Conservation (phyloP, 2,329 filamentous ascomycete genomes). For the Clonostachys rosea region DNA sequence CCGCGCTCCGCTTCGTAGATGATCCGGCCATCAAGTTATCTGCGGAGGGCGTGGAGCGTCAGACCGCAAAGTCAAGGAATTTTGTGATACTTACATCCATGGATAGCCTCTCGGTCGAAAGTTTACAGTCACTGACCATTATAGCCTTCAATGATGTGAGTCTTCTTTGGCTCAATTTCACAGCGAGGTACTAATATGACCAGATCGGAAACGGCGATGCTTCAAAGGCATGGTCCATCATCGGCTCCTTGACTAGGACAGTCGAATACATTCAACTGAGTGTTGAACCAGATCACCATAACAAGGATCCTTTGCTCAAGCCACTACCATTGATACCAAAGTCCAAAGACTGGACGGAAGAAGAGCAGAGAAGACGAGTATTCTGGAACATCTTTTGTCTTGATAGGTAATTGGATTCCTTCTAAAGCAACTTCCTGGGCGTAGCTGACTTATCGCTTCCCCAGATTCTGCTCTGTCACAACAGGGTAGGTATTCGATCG, state of each 20-base stretch:
- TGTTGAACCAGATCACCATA: constrained; percentile 11
- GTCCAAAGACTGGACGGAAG: constrained; percentile 20
- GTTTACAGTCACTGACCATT: constrained; percentile 27
- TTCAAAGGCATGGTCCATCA: constrained; percentile 17
- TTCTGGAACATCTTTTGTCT: constrained; percentile 25
- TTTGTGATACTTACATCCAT: constrained; percentile 21
- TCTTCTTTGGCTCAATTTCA: background rate
- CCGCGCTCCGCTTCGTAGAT: constrained; percentile 16
- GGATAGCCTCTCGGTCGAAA: constrained; percentile 26
- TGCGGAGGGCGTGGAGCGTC: constrained; percentile 9
- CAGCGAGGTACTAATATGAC: background rate
- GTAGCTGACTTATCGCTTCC: background rate
- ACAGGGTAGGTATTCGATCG: constrained; percentile 8
- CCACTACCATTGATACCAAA: constrained; percentile 18
- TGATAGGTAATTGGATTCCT: constrained; percentile 12
- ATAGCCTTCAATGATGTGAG: constrained; percentile 28
- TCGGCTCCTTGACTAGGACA: constrained; percentile 19
- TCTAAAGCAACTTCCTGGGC: too few relatives aligned
- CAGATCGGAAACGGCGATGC: constrained; percentile 20
- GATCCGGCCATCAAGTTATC: constrained; percentile 11
- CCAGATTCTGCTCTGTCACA: constrained; percentile 13
- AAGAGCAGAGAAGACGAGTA: constrained; percentile 21
- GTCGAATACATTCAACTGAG: constrained; percentile 22
- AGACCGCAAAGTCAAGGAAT: constrained; percentile 6
- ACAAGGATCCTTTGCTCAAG: constrained; percentile 8